phyloP scores from a whole-genome alignment of 805 yeast genomes.

The Aciculoconidium aculeatum region DNA sequence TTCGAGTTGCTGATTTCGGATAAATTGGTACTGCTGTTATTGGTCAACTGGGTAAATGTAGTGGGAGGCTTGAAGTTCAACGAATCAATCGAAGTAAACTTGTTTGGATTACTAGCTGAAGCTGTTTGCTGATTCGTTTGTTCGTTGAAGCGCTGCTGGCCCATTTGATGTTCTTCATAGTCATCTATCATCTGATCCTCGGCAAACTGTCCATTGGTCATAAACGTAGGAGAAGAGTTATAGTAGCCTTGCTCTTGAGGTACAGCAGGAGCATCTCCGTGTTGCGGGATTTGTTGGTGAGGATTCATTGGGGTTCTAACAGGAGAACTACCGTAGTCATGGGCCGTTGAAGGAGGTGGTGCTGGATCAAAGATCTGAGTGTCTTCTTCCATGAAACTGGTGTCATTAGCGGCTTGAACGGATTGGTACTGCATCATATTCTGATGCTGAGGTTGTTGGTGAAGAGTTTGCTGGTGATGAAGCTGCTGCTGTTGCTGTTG shows the following conservation, averaged over 20 bases:
- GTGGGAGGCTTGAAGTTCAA: constrained; percentile 36
- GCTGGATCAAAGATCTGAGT: constrained; percentile 15
- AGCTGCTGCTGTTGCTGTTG: constrained; percentile 9
- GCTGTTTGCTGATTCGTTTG: constrained; percentile 5
- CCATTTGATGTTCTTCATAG: constrained; percentile 6
- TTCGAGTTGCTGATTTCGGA: constrained; percentile 27
- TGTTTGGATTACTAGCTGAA: constrained; percentile 10
- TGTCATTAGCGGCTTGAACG: constrained; percentile 18
- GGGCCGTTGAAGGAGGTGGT: constrained; percentile 5
- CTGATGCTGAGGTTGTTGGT: constrained; percentile 11
- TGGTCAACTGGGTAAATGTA: constrained; percentile 35
- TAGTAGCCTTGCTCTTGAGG: constrained; percentile 4
- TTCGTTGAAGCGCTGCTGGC: constrained; percentile 4
- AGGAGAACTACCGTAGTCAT: constrained; percentile 8
- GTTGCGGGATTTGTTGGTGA: too few species aligned
- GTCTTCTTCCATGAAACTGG: constrained; percentile 39
- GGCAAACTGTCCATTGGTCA: constrained; percentile 7
- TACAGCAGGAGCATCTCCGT: constrained; percentile 2
- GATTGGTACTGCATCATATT: constrained; percentile 6
- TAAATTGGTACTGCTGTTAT: constrained; percentile 34
- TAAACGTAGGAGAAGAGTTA: constrained; percentile 11
- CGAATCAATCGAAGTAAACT: constrained; percentile 35
- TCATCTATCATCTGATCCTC: constrained; percentile 9
- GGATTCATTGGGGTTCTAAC: too few species aligned
- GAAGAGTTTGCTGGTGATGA: constrained; percentile 6